phyloP scores from a whole-genome alignment of 1,284 basidiomycete genomes.

The Naganishia cerealis region DNA sequence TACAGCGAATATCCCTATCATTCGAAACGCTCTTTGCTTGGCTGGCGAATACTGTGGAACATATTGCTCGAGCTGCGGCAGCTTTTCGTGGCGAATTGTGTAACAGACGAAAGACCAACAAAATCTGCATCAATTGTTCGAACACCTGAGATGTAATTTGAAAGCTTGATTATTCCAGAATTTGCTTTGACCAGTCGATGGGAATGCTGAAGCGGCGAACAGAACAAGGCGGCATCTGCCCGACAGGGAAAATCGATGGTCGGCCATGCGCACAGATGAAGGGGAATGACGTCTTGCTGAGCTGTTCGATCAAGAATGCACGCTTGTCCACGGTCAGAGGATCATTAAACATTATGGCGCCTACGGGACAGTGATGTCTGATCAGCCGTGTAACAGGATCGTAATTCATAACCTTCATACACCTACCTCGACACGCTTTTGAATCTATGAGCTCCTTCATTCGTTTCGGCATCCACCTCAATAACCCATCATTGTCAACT shows the following conservation, averaged over 20 bases:
- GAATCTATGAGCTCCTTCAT: slow-evolving; percentile 83
- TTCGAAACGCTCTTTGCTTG: not conserved
- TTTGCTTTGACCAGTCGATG: not conserved
- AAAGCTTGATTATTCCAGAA: not conserved
- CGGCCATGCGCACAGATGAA: slow-evolving; percentile 91
- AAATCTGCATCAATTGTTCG: not conserved
- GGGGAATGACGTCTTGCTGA: slow-evolving; percentile 73
- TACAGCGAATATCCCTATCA: not conserved
- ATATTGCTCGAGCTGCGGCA: not conserved
- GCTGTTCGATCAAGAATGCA: slow-evolving; percentile 64
- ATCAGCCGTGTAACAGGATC: not conserved
- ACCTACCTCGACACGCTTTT: slow-evolving; percentile 82
- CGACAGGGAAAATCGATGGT: slow-evolving; percentile 53
- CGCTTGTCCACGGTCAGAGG: slow-evolving; percentile 68
- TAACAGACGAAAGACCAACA: not conserved
- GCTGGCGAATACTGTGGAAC: not conserved
- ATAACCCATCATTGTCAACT: slow-evolving; percentile 64
- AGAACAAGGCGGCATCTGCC: slow-evolving; percentile 36
- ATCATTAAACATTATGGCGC: slow-evolving; percentile 97
- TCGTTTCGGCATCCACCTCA: slow-evolving; percentile 74
- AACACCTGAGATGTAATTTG: too few relatives aligned
- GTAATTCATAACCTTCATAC: not conserved
- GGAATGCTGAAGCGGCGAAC: not conserved
- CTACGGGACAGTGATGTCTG: slow-evolving; percentile 53
- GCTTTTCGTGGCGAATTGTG: not conserved